Evolutionary conservation across 1,284 basidiomycete species (phyloP).

Genomic region (Austroboletus novae-zelandiae): DNA sequence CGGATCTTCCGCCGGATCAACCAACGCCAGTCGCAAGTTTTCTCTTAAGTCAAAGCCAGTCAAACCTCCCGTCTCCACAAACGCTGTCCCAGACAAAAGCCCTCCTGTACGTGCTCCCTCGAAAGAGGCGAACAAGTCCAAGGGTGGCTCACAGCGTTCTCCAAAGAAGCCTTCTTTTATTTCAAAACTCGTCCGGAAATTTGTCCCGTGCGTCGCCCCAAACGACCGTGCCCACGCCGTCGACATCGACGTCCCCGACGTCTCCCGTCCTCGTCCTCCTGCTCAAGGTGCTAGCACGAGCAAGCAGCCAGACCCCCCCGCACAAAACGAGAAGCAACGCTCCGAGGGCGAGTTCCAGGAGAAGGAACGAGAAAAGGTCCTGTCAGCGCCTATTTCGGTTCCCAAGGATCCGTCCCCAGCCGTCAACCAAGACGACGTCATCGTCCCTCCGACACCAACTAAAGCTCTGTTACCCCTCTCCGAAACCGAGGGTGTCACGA

Average conservation of each 20-base stretch:
- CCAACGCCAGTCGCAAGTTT: constrained; percentile 28
- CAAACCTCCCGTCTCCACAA: constrained; percentile 17
- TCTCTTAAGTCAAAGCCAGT: constrained; percentile 30
- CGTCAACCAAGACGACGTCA: constrained; percentile 36
- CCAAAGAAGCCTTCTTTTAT: constrained; percentile 43
- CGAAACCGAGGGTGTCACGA: constrained; percentile 51
- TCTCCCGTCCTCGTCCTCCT: not conserved
- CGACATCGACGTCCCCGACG: constrained; percentile 29
- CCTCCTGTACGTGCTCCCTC: constrained; percentile 35
- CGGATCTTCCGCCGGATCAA: constrained; percentile 24
- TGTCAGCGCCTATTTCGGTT: constrained; percentile 17
- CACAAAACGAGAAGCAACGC: constrained; percentile 25
- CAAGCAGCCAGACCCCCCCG: constrained; percentile 16
- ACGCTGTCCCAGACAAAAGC: constrained; percentile 25
- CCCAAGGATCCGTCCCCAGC: constrained; percentile 23
- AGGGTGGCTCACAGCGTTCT: constrained; percentile 35
- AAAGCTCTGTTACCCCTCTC: constrained; percentile 44
- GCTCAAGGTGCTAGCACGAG: constrained; percentile 14
- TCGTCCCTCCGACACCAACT: constrained; percentile 43
- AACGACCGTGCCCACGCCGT: constrained; percentile 37
- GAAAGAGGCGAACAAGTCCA: constrained; percentile 35
- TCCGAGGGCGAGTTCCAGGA: constrained; percentile 26
- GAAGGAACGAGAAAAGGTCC: constrained; percentile 28
- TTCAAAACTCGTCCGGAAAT: constrained; percentile 44
- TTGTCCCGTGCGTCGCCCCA: constrained; percentile 50